phyloP scores from a whole-genome alignment of 2,329 filamentous ascomycete species.

The Ophiostoma populinum region DNA sequence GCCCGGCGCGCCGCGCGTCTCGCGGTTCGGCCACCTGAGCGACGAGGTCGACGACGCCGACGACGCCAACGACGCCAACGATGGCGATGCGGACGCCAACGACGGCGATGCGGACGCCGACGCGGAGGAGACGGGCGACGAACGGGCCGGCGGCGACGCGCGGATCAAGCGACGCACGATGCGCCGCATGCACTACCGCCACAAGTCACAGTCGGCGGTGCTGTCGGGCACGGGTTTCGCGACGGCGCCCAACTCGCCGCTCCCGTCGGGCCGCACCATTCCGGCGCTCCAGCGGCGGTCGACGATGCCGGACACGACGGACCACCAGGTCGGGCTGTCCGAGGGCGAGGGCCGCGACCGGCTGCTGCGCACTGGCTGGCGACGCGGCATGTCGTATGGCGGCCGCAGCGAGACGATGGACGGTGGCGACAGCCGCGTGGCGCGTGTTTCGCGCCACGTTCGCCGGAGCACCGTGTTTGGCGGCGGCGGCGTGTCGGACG shows the following conservation, averaged over 20 bases:
- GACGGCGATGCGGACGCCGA: conserved; percentile 46
- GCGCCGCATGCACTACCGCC: conserved; percentile 34
- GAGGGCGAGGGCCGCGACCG: conserved; percentile 59
- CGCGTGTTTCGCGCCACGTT: conserved; percentile 43
- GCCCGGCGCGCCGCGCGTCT: conserved; percentile 27
- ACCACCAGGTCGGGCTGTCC: conserved; percentile 48
- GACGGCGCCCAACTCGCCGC: conserved; percentile 23
- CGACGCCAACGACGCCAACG: conserved; percentile 36
- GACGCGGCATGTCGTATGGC: conserved; percentile 42
- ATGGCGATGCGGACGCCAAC: conserved; percentile 71
- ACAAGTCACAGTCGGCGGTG: conserved; percentile 22
- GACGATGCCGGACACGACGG: conserved; percentile 44
- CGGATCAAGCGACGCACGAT: conserved; percentile 45
- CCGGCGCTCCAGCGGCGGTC: conserved; percentile 43
- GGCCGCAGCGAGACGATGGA: conserved; percentile 31
- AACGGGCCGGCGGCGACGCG: conserved; percentile 33
- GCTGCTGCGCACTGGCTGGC: conserved; percentile 35
- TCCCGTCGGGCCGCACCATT: conserved; percentile 25
- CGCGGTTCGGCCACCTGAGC: conserved; percentile 15
- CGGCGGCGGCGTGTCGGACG: conserved; percentile 45
- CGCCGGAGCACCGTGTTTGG: conserved; percentile 49
- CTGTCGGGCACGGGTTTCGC: conserved; percentile 21
- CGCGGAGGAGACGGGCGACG: conserved; percentile 73
- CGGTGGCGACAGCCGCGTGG: conserved; percentile 28
- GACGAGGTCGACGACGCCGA: conserved; percentile 29